A percentile compares a stretch with the other conserved stretches of the same genome.
Conservation (phyloP, 1,139 yeast genomes). For the Suhomyces bribrorum region DNA sequence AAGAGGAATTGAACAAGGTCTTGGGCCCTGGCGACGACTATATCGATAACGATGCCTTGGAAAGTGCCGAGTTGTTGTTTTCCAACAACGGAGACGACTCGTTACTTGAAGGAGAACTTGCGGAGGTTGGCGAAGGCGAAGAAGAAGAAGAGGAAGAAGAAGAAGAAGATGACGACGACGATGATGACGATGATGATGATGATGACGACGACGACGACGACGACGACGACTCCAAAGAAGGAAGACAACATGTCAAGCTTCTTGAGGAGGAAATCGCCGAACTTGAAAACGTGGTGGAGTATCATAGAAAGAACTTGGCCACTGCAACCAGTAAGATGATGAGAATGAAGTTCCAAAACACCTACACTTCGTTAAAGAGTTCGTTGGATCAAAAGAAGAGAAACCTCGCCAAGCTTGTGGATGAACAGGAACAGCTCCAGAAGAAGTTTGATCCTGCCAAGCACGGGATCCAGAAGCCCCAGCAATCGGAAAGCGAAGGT, state of each 20-base stretch:
- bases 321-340: constrained; percentile 85
- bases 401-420: constrained; percentile 51
- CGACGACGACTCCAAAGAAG: constrained; percentile 33
- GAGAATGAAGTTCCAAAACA: constrained; percentile 83
- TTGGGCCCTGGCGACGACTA: constrained; percentile 24
- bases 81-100: constrained; percentile 14
- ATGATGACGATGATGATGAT: constrained; percentile 31
- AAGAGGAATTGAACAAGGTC: constrained; percentile 45
- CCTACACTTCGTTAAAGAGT: constrained; percentile 73
- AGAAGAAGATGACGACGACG: constrained; percentile 28
- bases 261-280: constrained; percentile 85
- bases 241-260: constrained; percentile 70
- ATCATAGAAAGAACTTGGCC: constrained; percentile 70
- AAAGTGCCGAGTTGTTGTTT: constrained; percentile 11
- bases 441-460: constrained; percentile 20
- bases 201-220: constrained; percentile 32
- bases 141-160: constrained; percentile 22
- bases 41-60: constrained; percentile 5
- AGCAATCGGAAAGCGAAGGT: constrained; percentile 18
- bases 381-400: constrained; percentile 82
- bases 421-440: constrained; percentile 26
- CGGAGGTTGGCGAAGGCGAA: constrained; percentile 19
- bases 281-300: constrained; percentile 73
- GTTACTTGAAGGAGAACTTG: constrained; percentile 13
- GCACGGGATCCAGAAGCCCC: constrained; percentile 15